phyloP scores from a whole-genome alignment of 352 stramenopile species.

The Peronospora destructor region DNA sequence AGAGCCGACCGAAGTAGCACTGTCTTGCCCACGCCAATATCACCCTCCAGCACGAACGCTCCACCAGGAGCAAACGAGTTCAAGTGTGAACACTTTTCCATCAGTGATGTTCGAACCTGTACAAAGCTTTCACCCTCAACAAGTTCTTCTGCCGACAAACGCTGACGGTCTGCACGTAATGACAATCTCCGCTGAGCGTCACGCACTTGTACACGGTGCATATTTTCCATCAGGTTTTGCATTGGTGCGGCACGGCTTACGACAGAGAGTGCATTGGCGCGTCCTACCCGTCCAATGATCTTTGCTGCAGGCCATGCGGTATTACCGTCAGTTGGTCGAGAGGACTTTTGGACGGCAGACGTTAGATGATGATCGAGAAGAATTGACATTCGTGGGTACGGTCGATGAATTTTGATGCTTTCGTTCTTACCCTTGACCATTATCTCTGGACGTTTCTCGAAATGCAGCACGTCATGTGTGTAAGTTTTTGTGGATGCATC shows the following conservation, averaged over 20 bases:
- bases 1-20: constrained; percentile 63
- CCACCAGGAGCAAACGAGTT: constrained; percentile 60
- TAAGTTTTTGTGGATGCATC: constrained; percentile 82
- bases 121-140: constrained; percentile 62
- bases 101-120: constrained; percentile 39
- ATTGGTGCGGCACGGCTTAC: constrained; percentile 42
- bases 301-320: constrained; percentile 11
- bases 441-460: constrained; percentile 82
- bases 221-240: constrained; percentile 78
- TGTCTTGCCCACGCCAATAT: constrained; percentile 81
- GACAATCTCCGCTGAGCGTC: constrained; percentile 66
- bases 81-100: constrained; percentile 60
- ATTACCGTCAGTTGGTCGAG: constrained; percentile 10
- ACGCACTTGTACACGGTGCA: constrained; percentile 81
- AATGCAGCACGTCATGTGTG: constrained; percentile 84
- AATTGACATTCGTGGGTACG: constrained; percentile 84
- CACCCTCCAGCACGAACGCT: constrained; percentile 72
- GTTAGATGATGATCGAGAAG: constrained; percentile 68
- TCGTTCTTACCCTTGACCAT: constrained; percentile 91
- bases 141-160: constrained; percentile 35
- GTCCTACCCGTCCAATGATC: constrained; percentile 18
- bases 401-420: constrained; percentile 83
- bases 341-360: constrained; percentile 16
- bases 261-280: constrained; percentile 23
- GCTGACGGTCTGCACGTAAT: constrained; percentile 40